Percentiles rank a stretch among this genome's conserved stretches.
These are phyloP conservation scores for Colletotrichum eleusines DNA, from an alignment of 2,329 filamentous ascomycete species.

Conservation along the genomic window DNA sequence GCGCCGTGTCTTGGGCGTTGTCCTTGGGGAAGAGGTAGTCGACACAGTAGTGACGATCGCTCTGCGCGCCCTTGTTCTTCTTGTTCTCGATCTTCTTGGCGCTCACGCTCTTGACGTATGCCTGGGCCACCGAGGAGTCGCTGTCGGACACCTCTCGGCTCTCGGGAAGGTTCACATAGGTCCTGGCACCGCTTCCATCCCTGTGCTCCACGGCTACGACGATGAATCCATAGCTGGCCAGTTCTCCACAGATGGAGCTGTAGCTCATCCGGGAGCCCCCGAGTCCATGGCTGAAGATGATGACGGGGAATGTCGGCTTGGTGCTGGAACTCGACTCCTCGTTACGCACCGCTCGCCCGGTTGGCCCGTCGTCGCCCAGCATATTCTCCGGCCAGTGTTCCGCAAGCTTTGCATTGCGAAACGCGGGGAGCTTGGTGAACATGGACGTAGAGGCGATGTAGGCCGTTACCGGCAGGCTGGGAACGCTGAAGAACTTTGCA, in stretches of 20 bases:
- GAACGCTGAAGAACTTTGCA: slow-evolving; percentile 69
- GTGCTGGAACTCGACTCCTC: slow-evolving; percentile 44
- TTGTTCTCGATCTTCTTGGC: slow-evolving; percentile 52
- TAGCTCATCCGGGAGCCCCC: slow-evolving; percentile 74
- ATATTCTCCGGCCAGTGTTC: slow-evolving; percentile 63
- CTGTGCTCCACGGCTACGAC: slow-evolving; percentile 75
- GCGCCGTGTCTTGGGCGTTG: slow-evolving; percentile 62
- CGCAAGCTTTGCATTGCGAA: slow-evolving; percentile 70
- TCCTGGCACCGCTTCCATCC: slow-evolving; percentile 72
- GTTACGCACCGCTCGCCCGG: slow-evolving; percentile 50
- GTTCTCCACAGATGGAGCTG: slow-evolving; percentile 72
- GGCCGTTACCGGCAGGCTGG: slow-evolving; percentile 60
- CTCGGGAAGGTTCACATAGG: slow-evolving; percentile 68
- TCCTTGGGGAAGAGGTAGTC: slow-evolving; percentile 74
- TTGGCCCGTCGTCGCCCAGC: slow-evolving; percentile 50
- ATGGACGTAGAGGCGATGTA: slow-evolving; percentile 69
- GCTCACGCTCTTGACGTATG: slow-evolving; percentile 46
- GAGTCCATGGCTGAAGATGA: slow-evolving; percentile 76
- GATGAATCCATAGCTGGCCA: slow-evolving; percentile 75
- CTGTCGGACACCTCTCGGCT: slow-evolving; percentile 51
- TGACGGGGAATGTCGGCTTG: slow-evolving; percentile 67
- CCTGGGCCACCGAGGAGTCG: slow-evolving; percentile 47
- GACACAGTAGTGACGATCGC: slow-evolving; percentile 59
- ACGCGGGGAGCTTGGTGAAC: slow-evolving; percentile 75
- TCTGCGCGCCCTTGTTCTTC: slow-evolving; percentile 45